Evolutionary conservation across 1,284 basidiomycete genomes (phyloP).

Genomic region (Fomitopsis betulina): DNA sequence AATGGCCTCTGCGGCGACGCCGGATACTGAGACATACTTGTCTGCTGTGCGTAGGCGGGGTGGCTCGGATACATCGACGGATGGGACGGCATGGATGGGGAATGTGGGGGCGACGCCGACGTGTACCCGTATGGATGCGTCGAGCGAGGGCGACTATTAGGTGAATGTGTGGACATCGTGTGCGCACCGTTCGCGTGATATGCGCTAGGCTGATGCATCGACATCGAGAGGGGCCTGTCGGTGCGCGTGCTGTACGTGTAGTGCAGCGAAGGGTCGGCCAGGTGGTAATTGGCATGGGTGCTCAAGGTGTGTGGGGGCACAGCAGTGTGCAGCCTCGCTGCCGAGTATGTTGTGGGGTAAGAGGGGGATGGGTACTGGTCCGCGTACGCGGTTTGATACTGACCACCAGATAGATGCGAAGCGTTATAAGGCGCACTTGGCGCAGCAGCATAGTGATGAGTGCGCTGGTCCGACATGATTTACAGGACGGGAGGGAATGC

Average conservation of each 20-base stretch:
- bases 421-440: slow-evolving; percentile 22
- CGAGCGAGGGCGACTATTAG: slow-evolving; percentile 19
- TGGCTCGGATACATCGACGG: slow-evolving; percentile 23
- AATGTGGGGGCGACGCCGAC: slow-evolving; percentile 20
- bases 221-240: slow-evolving; percentile 20
- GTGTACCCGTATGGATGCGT: slow-evolving; percentile 17
- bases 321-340: slow-evolving; percentile 15
- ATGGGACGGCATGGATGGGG: slow-evolving; percentile 20
- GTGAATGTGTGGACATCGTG: slow-evolving; percentile 14
- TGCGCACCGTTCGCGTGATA: slow-evolving; percentile 20
- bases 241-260: slow-evolving; percentile 24
- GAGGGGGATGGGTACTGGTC: slow-evolving; percentile 23
- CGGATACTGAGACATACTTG: slow-evolving; percentile 46
- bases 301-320: slow-evolving; percentile 19
- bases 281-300: slow-evolving; percentile 14
- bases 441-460: slow-evolving; percentile 22
- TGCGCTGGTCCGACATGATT: slow-evolving; percentile 30
- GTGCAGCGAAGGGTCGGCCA: slow-evolving; percentile 18
- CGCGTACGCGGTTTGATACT: slow-evolving; percentile 21
- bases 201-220: slow-evolving; percentile 19
- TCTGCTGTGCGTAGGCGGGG: slow-evolving; percentile 25
- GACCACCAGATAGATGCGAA: slow-evolving; percentile 24
- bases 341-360: slow-evolving; percentile 22
- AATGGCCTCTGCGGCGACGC: slow-evolving; percentile 67
- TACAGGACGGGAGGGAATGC: slow-evolving; percentile 14